Base-by-base conservation (phyloP, 2,329 filamentous ascomycete genomes). In the Penicillium brasilianum region DNA sequence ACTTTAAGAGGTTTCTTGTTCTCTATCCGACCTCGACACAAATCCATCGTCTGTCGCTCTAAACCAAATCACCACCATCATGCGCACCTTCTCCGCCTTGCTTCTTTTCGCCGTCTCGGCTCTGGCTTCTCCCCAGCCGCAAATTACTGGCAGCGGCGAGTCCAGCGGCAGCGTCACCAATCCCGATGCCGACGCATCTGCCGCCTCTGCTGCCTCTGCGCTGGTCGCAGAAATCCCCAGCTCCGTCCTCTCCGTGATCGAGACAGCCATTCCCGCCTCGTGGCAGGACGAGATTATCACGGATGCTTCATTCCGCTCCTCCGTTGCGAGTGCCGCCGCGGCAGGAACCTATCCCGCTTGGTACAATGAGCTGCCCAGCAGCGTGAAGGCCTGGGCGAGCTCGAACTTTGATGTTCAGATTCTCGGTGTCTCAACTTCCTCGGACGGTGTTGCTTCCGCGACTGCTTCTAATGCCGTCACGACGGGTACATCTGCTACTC, bases 241-340 rank as follows among this genome's bases (percentile, higher is more conserved):
- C 51, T 69, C 69, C n/a, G 66, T 74, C 46, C 34, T 72, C 20
- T 53, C 62, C 1, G 65, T 70, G 5, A 54, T 74, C 39, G 68
- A 61, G 41, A 73, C 72, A 6, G 69, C 67, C 13, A 62, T 73
- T 9, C 72, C 72, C 1, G 41, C 41, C 41, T 44, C 41, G 9
- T 44, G 41, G 41, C 41, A 44, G 18, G 37, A 58, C 18, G 62
- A 63, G 10, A 66, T 66, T 20, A 62, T 67, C 30, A 53, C 50
- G 6, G 66, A 66, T 3, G 60, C 65, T 3, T 32, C 58, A 10
- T 55, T 52, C 36, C 52, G 52, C 53, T 39, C 54, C 48, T 57
- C 67, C 22, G 30, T 49, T 18, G 30, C 11, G 4, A 49, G 46
- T 14, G 46, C 22, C 4, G 25, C 30, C 11, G 46, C 30, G 25